phyloP scores from a whole-genome alignment of 1,284 basidiomycete genomes.

The Coniophora puteana region DNA sequence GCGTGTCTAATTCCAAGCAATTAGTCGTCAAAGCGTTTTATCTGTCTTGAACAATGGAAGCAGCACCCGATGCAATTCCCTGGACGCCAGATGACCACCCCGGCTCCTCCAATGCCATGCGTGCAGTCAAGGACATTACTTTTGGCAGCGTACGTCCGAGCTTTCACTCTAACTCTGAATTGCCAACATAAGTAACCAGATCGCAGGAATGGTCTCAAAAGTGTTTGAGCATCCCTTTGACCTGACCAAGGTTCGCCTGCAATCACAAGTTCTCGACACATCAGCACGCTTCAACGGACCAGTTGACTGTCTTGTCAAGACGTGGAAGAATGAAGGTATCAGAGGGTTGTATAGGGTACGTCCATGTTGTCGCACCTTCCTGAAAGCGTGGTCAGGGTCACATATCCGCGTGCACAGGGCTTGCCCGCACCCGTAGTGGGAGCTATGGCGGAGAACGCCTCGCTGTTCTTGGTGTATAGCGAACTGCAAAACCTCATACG shows the following conservation, averaged over 20 bases:
- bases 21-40: too few relatives aligned
- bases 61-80: conserved; percentile 19
- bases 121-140: conserved; percentile 41
- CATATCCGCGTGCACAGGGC: conserved; percentile 62
- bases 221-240: conserved; percentile 75
- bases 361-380: conserved; percentile 5
- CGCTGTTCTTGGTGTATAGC: conserved; percentile 86
- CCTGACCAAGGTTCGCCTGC: conserved; percentile 80
- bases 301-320: conserved; percentile 80
- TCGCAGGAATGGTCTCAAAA: conserved; percentile 73
- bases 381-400: neutral
- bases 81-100: conserved; percentile 2
- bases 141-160: conserved; percentile 45
- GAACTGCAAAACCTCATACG: conserved; percentile 74
- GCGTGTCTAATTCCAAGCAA: too few relatives aligned
- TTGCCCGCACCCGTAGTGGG: conserved; percentile 90
- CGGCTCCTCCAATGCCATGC: conserved; percentile 24
- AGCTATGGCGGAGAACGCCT: conserved; percentile 91
- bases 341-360: conserved; percentile 84
- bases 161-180: conserved; percentile 1
- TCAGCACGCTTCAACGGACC: conserved; percentile 78
- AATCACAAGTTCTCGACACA: conserved; percentile 78
- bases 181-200: conserved; percentile 29
- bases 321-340: conserved; percentile 78
- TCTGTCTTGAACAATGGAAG: conserved; percentile 16